Evolutionary conservation across 495 filamentous ascomycete species (phyloP).

Genomic region (Acidiella bohemica): DNA sequence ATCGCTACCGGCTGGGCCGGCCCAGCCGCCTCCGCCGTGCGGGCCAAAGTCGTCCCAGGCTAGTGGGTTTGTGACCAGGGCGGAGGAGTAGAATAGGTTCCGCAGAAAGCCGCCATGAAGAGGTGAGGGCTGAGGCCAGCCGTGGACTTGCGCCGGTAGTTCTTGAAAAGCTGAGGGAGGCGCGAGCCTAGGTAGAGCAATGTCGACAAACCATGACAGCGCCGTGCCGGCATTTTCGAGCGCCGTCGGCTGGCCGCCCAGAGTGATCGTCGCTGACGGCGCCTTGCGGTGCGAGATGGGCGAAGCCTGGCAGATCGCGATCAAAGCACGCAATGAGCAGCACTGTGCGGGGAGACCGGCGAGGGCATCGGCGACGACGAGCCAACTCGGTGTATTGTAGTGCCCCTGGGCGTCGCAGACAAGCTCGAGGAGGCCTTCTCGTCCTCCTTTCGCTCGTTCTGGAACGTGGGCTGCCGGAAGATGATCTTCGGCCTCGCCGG

Average conservation of each 20-base stretch:
- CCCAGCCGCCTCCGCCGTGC: slow-evolving; percentile 56
- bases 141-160: slow-evolving; percentile 52
- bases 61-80: slow-evolving; percentile 53
- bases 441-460: not conserved
- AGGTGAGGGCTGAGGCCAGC: slow-evolving; percentile 54
- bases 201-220: slow-evolving; percentile 53
- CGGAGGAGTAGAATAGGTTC: slow-evolving; percentile 62
- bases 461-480: slow-evolving; percentile 16
- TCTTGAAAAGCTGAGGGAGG: slow-evolving; percentile 58
- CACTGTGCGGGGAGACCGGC: slow-evolving; percentile 20
- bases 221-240: slow-evolving; percentile 41
- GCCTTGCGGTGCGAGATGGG: slow-evolving; percentile 21
- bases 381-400: slow-evolving; percentile 15
- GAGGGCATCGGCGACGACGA: slow-evolving; percentile 10
- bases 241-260: slow-evolving; percentile 11
- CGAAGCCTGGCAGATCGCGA: slow-evolving; percentile 24
- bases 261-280: slow-evolving; percentile 9
- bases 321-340: slow-evolving; percentile 26
- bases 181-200: slow-evolving; percentile 56
- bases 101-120: slow-evolving; percentile 58
- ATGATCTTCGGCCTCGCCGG: slow-evolving; percentile 9
- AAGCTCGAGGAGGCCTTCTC: slow-evolving; percentile 9
- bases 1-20: slow-evolving; percentile 44
- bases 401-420: slow-evolving; percentile 7
- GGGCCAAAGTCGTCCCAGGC: slow-evolving; percentile 49